Conservation (phyloP, 2,329 filamentous ascomycete genomes). For the Phoma sp. region DNA sequence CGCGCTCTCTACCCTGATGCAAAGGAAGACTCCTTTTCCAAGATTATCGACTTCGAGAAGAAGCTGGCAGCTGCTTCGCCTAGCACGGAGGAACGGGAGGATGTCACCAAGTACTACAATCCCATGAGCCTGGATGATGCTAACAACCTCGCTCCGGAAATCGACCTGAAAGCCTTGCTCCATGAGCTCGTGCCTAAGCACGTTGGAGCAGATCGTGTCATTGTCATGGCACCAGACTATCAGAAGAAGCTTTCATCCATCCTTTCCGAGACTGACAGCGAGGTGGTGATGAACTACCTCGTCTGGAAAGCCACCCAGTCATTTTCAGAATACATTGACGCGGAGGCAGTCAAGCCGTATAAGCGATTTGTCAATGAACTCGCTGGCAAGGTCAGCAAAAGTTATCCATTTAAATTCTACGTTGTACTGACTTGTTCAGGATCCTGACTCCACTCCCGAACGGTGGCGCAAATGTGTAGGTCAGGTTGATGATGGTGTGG, state of each 20-base stretch:
- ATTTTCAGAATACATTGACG: slow-evolving; percentile 62
- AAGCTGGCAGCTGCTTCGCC: slow-evolving; percentile 66
- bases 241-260: slow-evolving; percentile 64
- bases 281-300: slow-evolving; percentile 67
- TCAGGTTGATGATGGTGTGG: slow-evolving; percentile 63
- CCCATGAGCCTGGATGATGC: slow-evolving; percentile 65
- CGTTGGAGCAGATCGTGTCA: slow-evolving; percentile 60
- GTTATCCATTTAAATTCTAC: neutral
- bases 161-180: slow-evolving; percentile 62
- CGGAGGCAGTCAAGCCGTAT: slow-evolving; percentile 65
- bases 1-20: slow-evolving; percentile 30
- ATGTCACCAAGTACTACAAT: slow-evolving; percentile 73
- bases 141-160: slow-evolving; percentile 61
- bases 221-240: slow-evolving; percentile 67
- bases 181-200: slow-evolving; percentile 58
- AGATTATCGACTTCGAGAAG: slow-evolving; percentile 61
- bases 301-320: slow-evolving; percentile 67
- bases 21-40: slow-evolving; percentile 45
- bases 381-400: slow-evolving; percentile 55
- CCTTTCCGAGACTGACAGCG: slow-evolving; percentile 59
- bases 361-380: slow-evolving; percentile 66
- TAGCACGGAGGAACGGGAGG: slow-evolving; percentile 63
- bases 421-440: slow-evolving; percentile 42
- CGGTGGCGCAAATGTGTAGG: slow-evolving; percentile 70
- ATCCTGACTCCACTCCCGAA: slow-evolving; percentile 67